phyloP scores from a whole-genome alignment of 2,329 filamentous ascomycete genomes.

The Alternaria tenuissima region DNA sequence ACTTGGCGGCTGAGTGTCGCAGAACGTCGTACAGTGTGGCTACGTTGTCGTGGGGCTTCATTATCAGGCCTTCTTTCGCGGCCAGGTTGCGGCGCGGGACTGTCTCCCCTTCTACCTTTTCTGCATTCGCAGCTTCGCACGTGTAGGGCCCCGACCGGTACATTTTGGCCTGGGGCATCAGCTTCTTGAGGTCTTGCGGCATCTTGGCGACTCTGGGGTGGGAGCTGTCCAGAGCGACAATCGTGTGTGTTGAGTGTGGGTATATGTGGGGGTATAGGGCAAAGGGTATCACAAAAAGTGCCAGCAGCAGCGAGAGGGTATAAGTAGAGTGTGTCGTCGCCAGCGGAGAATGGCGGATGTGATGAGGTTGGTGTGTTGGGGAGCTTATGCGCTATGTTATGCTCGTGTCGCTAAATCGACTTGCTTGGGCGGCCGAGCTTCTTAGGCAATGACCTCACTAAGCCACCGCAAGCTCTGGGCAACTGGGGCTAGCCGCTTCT shows the following conservation, averaged over 20 bases:
- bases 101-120: slow-evolving; percentile 80
- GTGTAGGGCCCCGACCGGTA: slow-evolving; percentile 76
- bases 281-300: slow-evolving; percentile 31
- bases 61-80: slow-evolving; percentile 74
- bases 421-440: slow-evolving; percentile 22
- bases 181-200: slow-evolving; percentile 56
- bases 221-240: slow-evolving; percentile 12
- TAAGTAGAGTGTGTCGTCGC: slow-evolving; percentile 24
- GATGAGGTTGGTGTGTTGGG: slow-evolving; percentile 14
- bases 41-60: slow-evolving; percentile 72
- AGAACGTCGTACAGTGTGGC: slow-evolving; percentile 82
- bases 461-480: slow-evolving; percentile 15
- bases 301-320: slow-evolving; percentile 21
- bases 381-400: slow-evolving; percentile 21
- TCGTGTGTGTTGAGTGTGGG: slow-evolving; percentile 22
- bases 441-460: slow-evolving; percentile 32
- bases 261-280: slow-evolving; percentile 15
- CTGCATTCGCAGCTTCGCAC: slow-evolving; percentile 72
- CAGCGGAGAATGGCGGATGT: slow-evolving; percentile 33
- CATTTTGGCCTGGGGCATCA: slow-evolving; percentile 57
- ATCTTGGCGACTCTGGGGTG: slow-evolving; percentile 32
- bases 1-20: slow-evolving; percentile 69
- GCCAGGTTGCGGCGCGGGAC: slow-evolving; percentile 78
- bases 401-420: slow-evolving; percentile 19
- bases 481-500: slow-evolving; percentile 9